These are phyloP conservation scores for Tuber magnatum DNA, from an alignment of 495 filamentous ascomycete genomes.

Conservation along the genomic window DNA sequence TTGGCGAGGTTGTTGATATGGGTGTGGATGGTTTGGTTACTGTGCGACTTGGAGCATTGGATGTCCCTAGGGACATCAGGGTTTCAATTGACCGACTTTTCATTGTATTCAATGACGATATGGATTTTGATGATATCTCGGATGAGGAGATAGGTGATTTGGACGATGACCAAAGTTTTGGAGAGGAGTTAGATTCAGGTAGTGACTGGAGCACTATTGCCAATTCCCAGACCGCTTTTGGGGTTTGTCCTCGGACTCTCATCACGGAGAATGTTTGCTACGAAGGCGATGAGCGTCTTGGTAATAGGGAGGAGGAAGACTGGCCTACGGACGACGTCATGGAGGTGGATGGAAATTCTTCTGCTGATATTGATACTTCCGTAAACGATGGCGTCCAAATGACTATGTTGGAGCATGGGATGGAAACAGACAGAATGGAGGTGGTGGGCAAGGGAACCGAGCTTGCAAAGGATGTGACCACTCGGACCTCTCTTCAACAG, in stretches of 20 bases:
- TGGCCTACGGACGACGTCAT: slow-evolving; percentile 45
- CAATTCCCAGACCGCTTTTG: slow-evolving; percentile 30
- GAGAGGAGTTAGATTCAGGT: slow-evolving; percentile 39
- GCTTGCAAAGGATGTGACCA: slow-evolving; percentile 1
- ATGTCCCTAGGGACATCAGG: slow-evolving; percentile 48
- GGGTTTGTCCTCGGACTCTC: slow-evolving; percentile 35
- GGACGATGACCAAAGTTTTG: slow-evolving; percentile 14
- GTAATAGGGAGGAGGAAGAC: slow-evolving; percentile 41
- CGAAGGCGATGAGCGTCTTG: slow-evolving; percentile 43
- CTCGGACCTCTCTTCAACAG: slow-evolving; percentile 6
- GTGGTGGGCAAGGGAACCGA: background rate
- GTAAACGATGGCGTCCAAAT: slow-evolving; percentile 18
- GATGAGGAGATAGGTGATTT: slow-evolving; percentile 26
- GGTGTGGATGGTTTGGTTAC: slow-evolving; percentile 50
- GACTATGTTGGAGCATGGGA: slow-evolving; percentile 10
- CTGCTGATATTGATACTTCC: slow-evolving; percentile 20
- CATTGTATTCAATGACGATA: slow-evolving; percentile 42
- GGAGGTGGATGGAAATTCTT: background rate
- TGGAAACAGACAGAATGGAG: slow-evolving; percentile 18
- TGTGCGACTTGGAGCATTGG: slow-evolving; percentile 49
- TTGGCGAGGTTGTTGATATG: slow-evolving; percentile 54
- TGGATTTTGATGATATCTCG: slow-evolving; percentile 36
- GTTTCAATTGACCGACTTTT: slow-evolving; percentile 47
- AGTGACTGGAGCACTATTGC: slow-evolving; percentile 24
- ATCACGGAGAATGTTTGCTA: slow-evolving; percentile 43